Base-by-base conservation (phyloP, 176 grass and related monocot genomes). In the Cocos nucifera region DNA sequence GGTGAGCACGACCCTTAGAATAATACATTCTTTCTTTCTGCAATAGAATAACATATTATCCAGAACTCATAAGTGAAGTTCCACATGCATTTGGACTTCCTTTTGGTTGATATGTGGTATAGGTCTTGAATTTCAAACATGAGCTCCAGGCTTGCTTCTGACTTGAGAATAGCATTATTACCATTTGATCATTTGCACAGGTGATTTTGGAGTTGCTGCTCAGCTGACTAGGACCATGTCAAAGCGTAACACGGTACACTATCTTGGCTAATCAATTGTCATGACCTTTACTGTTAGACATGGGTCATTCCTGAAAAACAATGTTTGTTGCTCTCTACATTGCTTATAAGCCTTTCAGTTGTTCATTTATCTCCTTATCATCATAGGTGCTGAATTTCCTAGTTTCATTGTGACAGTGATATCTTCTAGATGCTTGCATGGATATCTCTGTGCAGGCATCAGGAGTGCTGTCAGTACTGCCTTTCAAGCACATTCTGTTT, bases 191-290 rank as follows among this genome's bases (percentile, higher is more conserved):
- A 75, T 77, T 76, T 61, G 30, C 78, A 76, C 77, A 98, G 93
- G 93, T 6, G 93, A 98, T 80, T 98, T 98, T 78, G 93, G 93
- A 55, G 87, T 98, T 66, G 93, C 93, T 78, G 93, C 93, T 20
- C 93, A 98, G 70, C 81, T 98, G 35, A 98, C 93, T 0, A 92
- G 93, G 76, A 98, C 93, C 56, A 98, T 98, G 93, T 98, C 93
- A 73, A 98, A 98, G 79, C 93, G 93, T 30, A 98, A 98, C 73
- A 98, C 93, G 75, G 93, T 98, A 98, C 16, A 61, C 4, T 79
- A 16, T 60, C 54, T 56, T 17, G 54, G 32, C 35, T 39, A 58
- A 44, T 44, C 35, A 44, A 44, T 12, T 44, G 35, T 56, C 54
- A 56, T 22, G 3, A 1, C 7, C 22, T 22, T 56, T 56, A 56